phyloP scores from a whole-genome alignment of 495 filamentous ascomycete species.

The Penicillium simplicissimum region DNA sequence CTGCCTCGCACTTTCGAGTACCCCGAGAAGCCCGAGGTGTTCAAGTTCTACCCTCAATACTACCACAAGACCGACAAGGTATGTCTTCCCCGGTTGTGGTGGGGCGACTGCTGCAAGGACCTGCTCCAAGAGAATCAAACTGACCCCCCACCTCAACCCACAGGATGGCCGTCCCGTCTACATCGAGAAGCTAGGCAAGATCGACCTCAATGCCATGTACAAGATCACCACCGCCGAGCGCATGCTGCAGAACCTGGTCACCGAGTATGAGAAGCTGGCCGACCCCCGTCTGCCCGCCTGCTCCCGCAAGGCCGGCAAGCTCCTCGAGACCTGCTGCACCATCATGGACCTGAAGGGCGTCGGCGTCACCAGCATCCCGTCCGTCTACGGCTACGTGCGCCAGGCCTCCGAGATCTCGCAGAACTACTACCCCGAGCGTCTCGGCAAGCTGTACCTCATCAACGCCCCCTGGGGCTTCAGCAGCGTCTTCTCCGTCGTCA shows the following conservation, averaged over 20 bases:
- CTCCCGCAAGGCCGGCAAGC: slow-evolving; percentile 83
- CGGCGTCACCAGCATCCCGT: slow-evolving; percentile 72
- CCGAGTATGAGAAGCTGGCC: slow-evolving; percentile 93
- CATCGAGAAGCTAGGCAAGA: slow-evolving; percentile 93
- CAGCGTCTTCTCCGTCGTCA: slow-evolving; percentile 78
- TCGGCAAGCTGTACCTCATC: slow-evolving; percentile 90
- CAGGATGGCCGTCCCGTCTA: slow-evolving; percentile 97
- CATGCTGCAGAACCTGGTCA: slow-evolving; percentile 93
- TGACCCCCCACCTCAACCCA: slow-evolving; percentile 12
- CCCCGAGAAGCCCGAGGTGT: slow-evolving; percentile 81
- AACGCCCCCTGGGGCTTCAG: slow-evolving; percentile 96
- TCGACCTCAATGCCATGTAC: slow-evolving; percentile 86
- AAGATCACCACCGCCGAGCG: slow-evolving; percentile 89
- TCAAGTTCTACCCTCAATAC: slow-evolving; percentile 96
- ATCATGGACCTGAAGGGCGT: slow-evolving; percentile 98
- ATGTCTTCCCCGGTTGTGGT: slow-evolving; percentile 17
- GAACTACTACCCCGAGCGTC: slow-evolving; percentile 97
- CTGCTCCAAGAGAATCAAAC: not conserved
- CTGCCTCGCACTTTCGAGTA: slow-evolving; percentile 82
- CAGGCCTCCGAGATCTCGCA: slow-evolving; percentile 82
- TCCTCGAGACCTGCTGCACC: slow-evolving; percentile 96
- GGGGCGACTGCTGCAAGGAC: not conserved
- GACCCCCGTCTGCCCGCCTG: slow-evolving; percentile 94
- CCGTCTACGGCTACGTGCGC: slow-evolving; percentile 83
- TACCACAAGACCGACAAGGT: slow-evolving; percentile 99